Evolutionary conservation across 164 flowering plant genomes (phyloP), one percentile per base, ranked within the genome.

Genomic region (Litsea cubeba): DNA sequence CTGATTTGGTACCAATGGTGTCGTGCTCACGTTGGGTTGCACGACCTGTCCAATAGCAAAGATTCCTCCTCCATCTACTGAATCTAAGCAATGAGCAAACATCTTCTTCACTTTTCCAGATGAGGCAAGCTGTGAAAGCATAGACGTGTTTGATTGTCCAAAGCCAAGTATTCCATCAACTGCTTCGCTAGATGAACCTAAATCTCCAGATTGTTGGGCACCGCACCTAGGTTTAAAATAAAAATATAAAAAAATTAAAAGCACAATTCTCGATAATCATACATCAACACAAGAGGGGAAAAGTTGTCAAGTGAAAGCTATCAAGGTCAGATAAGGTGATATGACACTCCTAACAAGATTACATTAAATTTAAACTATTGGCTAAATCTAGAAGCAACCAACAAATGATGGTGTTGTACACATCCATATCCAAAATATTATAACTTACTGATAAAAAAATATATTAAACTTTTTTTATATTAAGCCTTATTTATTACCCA

Each of bases 101-200:
- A 82, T 77, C 79, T 86, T 93, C 75, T 84, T 87, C 78, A 91
- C 93, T 73, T 85, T 87, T 74, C 96, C 97, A 71, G 91, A 54
- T 50, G 90, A 79, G 77, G 99, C 92, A 62, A 95, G 81, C 83
- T 95, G 99, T 62, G 99, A 91, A 81, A 95, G 73, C 87, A 91
- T 78, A 30, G 99, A 95, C 7, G 96, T 80, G 83, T 95, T 93
- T 74, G 95, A 75, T 80, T 91, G 92, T 71, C 99, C 99, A 85
- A 95, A 93, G 67, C 99, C 98, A 80, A 95, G 79, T 67, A 95
- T 87, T 28, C 98, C 99, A 87, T 95, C 98, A 76, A 91, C 86
- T 68, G 96, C 99, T 57, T 81, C 91, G 71, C 79, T 71, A 62
- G 92, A 77, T 69, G 88, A 57, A 70, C 91, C 94, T 24, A 93